Evolutionary conservation across 768 basidiomycete genomes (phyloP).

Genomic region (Leccinellum rugosiceps): DNA sequence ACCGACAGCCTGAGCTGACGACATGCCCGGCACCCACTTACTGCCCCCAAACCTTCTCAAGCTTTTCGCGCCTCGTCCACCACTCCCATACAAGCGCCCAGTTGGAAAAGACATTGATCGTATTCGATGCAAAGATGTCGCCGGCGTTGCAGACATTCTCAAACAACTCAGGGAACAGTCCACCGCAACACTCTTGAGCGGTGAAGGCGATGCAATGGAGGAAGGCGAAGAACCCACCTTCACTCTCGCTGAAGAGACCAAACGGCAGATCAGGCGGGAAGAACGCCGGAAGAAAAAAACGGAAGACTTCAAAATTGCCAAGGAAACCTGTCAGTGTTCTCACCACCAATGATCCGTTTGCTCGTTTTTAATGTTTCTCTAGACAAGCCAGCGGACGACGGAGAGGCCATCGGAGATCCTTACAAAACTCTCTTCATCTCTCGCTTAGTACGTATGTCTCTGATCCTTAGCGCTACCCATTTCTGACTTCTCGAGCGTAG

Average conservation of each 20-base stretch:
- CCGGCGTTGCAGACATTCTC: constrained; percentile 76
- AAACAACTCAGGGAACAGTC: constrained; percentile 72
- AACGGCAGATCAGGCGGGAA: constrained; percentile 73
- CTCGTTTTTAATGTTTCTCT: constrained; percentile 10
- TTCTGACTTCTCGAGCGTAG: constrained; percentile 40
- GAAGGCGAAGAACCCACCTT: constrained; percentile 81
- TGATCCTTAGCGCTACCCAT: not conserved
- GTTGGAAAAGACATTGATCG: constrained; percentile 81
- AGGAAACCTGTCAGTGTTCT: constrained; percentile 74
- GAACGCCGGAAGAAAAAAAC: constrained; percentile 72
- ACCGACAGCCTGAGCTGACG: constrained; percentile 5
- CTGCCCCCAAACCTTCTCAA: constrained; percentile 95
- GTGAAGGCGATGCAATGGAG: constrained; percentile 66
- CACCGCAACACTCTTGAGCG: constrained; percentile 63
- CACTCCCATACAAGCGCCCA: constrained; percentile 82
- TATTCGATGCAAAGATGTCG: constrained; percentile 62
- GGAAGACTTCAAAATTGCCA: constrained; percentile 75
- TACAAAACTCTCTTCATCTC: constrained; percentile 99
- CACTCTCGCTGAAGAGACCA: constrained; percentile 80
- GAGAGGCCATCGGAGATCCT: constrained; percentile 90
- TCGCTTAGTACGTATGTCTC: constrained; percentile 58
- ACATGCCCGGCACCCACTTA: constrained; percentile 73
- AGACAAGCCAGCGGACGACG: constrained; percentile 94
- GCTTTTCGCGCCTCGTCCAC: constrained; percentile 92
- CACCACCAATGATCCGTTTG: not conserved